Evolutionary conservation across 2,329 filamentous ascomycete species (phyloP).

Genomic region (Aureobasidium lini): DNA sequence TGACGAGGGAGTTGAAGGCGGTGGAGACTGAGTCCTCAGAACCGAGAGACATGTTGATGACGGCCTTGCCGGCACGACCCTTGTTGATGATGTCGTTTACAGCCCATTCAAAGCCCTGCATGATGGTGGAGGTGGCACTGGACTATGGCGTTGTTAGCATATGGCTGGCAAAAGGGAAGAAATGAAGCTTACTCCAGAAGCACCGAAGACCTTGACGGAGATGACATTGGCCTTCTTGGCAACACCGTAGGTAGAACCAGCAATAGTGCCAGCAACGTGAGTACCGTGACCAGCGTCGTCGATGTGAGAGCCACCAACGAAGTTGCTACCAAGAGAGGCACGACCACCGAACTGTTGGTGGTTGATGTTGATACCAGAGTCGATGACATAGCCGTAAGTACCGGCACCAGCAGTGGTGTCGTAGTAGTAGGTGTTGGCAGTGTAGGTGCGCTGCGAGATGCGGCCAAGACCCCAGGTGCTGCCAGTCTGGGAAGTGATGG

Average conservation of each 20-base stretch:
- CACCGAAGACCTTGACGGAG: constrained; percentile 50
- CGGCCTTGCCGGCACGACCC: constrained; percentile 32
- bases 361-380: constrained; percentile 23
- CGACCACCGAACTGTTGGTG: constrained; percentile 30
- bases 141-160: not conserved
- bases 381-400: constrained; percentile 36
- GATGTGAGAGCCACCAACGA: constrained; percentile 22
- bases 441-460: constrained; percentile 16
- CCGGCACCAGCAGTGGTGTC: constrained; percentile 20
- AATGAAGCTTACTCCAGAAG: not conserved
- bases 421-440: constrained; percentile 15
- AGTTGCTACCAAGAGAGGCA: constrained; percentile 28
- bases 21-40: constrained; percentile 31
- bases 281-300: constrained; percentile 56
- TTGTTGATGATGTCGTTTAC: constrained; percentile 26
- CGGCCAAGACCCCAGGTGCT: constrained; percentile 20
- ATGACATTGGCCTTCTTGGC: constrained; percentile 51
- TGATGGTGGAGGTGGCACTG: constrained; percentile 46
- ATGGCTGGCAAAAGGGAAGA: too few species aligned
- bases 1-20: constrained; percentile 46
- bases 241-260: constrained; percentile 53
- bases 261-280: constrained; percentile 58
- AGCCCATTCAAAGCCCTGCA: constrained; percentile 53
- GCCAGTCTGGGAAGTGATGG: constrained; percentile 15
- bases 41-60: constrained; percentile 52